These are phyloP conservation scores for Suillus subaureus DNA, from an alignment of 768 basidiomycete species.

Conservation along the genomic window DNA sequence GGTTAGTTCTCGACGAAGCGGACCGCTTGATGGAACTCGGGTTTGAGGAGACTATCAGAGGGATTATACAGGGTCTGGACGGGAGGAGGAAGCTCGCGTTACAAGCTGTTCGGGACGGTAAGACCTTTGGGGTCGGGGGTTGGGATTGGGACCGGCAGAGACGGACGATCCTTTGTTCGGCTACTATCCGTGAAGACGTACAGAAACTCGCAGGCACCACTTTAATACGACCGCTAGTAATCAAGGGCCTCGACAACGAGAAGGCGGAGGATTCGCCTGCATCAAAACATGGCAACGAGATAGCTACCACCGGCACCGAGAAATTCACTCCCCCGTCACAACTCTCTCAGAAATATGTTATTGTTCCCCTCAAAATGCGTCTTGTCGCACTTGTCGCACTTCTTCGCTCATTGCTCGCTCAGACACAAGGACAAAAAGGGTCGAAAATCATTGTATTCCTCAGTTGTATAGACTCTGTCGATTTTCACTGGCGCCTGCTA, in stretches of 20 bases:
- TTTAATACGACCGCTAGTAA: conserved; percentile 76
- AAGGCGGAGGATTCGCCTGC: conserved; percentile 11
- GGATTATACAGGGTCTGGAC: conserved; percentile 86
- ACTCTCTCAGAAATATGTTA: conserved; percentile 85
- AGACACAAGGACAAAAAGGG: conserved; percentile 52
- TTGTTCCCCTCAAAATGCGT: conserved; percentile 92
- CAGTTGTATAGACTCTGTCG: conserved; percentile 96
- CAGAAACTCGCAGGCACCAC: conserved; percentile 89
- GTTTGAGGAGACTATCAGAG: conserved; percentile 93
- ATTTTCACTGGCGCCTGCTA: conserved; percentile 91
- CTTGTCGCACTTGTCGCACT: conserved; percentile 88
- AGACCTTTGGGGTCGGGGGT: conserved; percentile 71
- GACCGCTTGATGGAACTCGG: conserved; percentile 98
- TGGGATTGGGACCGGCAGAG: conserved; percentile 83
- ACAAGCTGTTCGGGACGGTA: conserved; percentile 67
- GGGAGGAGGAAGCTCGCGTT: conserved; percentile 74
- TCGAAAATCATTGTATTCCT: conserved; percentile 92
- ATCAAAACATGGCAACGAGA: conserved; percentile 25
- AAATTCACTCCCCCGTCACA: conserved; percentile 95
- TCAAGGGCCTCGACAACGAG: conserved; percentile 70
- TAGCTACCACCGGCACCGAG: conserved; percentile 34
- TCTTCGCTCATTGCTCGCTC: conserved; percentile 75
- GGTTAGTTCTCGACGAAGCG: conserved; percentile 96
- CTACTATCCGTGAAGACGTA: conserved; percentile 94
- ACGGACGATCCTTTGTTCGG: conserved; percentile 92